Evolutionary conservation across 192 early-diverging fungal genomes (phyloP).

Genomic region (Entomortierella lignicola): DNA sequence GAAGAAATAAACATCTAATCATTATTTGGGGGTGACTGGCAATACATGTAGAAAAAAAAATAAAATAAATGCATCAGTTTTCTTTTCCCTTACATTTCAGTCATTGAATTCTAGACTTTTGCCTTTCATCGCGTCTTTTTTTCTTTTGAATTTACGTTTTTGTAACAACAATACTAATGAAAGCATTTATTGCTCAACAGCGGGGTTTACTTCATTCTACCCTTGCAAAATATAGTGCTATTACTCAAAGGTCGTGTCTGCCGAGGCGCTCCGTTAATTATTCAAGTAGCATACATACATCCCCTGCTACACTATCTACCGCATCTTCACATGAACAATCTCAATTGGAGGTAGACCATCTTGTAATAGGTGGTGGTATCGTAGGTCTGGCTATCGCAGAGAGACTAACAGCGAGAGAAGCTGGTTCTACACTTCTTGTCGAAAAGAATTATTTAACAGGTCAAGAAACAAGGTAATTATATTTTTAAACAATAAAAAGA

Average conservation of each 20-base stretch:
- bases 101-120: too few relatives aligned
- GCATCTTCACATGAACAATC: not conserved
- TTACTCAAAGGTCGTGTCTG: too few relatives aligned
- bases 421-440: conserved; percentile 68
- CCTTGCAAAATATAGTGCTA: too few relatives aligned
- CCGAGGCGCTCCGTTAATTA: not conserved
- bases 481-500: not conserved
- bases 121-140: too few relatives aligned
- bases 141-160: too few relatives aligned
- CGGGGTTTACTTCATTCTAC: too few relatives aligned
- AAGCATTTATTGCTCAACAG: too few relatives aligned
- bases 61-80: too few relatives aligned
- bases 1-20: conserved; percentile 24
- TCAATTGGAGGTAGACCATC: conserved; percentile 71
- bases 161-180: too few relatives aligned
- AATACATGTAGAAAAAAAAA: not conserved
- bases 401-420: conserved; percentile 61
- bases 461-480: conserved; percentile 72
- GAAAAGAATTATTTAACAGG: conserved; percentile 75
- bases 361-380: conserved; percentile 84
- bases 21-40: not conserved
- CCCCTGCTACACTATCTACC: not conserved
- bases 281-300: not conserved
- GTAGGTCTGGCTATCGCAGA: conserved; percentile 84
- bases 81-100: too few relatives aligned